Base-by-base conservation (phyloP, 2,329 filamentous ascomycete species). In the Scytalidium lignicola region DNA sequence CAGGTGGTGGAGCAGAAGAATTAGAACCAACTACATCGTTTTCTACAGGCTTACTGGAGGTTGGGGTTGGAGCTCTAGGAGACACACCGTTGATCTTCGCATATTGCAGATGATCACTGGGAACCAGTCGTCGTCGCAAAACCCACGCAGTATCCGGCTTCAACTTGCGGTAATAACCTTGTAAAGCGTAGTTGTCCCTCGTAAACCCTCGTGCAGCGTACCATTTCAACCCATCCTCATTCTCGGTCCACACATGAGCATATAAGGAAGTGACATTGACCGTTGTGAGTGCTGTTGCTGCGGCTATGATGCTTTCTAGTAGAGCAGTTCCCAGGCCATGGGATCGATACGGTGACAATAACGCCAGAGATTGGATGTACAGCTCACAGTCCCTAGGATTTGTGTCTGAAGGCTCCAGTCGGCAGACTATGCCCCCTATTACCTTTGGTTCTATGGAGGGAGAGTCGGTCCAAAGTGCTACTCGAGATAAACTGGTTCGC, bases 221-320 rank as follows among this genome's bases (percentile, higher is more conserved):
- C 82, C 83, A 86, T 50, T 70, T 70, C 52, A 85, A 65, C 0
- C 75, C 83, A 18, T 85, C 82, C 2, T 76, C 73, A 62, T 85
- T 85, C 51, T 81, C 74, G 10, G 82, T 82, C 83, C 83, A 86
- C 15, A 86, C 83, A 62, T 86, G 83, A 3, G 83, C 83, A 55
- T 80, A 85, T 15, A 83, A 68, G 41, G 70, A 70, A 43, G 59
- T 59, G 46, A 65, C 72, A 13, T 41, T 21, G 3, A 60, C 15
- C 4, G 54, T 53, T 71, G 63, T 15, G 54, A 65, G 3, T 20
- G 15, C 20, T 67, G 67, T 10, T 66, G 65, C 57, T 19, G 52
- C 12, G 58, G 64, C 44, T 15, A 65, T 59, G 3, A 66, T 55
- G 15, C 56, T 52, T 7, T 61, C 74, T 15, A 86, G 67, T 0